Evolutionary conservation across 768 basidiomycete species (phyloP), one percentile per base, ranked within the genome.

Genomic region (Lyophyllum semitale): DNA sequence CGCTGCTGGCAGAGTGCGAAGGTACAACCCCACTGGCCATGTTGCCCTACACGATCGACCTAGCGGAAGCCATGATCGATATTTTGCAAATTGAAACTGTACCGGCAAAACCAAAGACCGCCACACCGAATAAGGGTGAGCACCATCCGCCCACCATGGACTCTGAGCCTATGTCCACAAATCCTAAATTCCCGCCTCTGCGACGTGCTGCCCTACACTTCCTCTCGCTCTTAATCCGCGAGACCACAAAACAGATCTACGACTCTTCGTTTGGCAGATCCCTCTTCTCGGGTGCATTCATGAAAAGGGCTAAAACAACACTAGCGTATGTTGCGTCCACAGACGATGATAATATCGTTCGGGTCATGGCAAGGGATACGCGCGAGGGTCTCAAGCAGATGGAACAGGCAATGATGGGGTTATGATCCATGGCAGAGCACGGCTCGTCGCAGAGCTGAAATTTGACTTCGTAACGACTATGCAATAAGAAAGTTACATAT

Each of bases 151-250:
- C 33, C 23, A 75, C 69, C 13, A 81, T 85, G 67, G 85, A 89
- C 66, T 64, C 73, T 1, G 73, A 85, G 32, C 88, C 91, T 9
- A 82, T 83, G 0, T 76, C 81, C 0, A 71, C 71, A 3, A 74
- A 87, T 61, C 58, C 88, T 0, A 91, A 86, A 66, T 78, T 91
- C 45, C 91, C 95, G 1, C 80, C 91, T 1, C 74, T 98, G 3
- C 83, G 95, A 29, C 88, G 96, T 38, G 87, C 92, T 1, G 93
- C 91, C 0, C 66, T 97, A n/a, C 87, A 95, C 61, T 88, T 97
- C 66, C 76, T 96, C 40, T 77, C 84, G 0, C 65, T 87, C 8
- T 73, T 94, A 29, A 68, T 93, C n/a, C 78, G 81, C n/a, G 80
- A 86, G 38, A 75, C 77, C 17, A 84, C 78, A 0, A 71, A 70